Conservation (phyloP, 176 grass and related monocot species). For the Aegilops sharonensis region DNA sequence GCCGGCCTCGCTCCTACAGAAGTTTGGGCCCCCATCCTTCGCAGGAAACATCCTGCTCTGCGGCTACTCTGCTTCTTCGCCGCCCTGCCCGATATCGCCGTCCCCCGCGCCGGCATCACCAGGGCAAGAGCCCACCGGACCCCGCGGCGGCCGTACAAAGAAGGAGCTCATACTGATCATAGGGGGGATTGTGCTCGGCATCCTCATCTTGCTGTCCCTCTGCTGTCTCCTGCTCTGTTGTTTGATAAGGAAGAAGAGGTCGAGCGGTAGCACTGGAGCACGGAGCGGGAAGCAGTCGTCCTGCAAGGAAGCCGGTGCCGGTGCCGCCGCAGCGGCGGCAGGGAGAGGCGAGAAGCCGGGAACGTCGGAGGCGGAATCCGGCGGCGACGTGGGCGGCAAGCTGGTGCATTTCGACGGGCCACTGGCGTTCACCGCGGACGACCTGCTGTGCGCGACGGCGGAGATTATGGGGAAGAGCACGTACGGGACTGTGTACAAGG, state of each 20-base stretch:
- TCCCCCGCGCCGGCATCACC: background rate
- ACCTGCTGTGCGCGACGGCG: slow-evolving; percentile 25
- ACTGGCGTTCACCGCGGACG: slow-evolving; percentile 25
- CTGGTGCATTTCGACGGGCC: slow-evolving; percentile 31
- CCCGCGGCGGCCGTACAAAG: background rate
- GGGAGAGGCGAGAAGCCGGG: background rate
- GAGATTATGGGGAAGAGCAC: slow-evolving; percentile 34
- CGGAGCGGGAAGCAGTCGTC: background rate
- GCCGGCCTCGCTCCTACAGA: slow-evolving; percentile 21
- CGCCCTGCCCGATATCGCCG: background rate
- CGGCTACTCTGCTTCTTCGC: slow-evolving; percentile 16
- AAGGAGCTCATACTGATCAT: slow-evolving; percentile 9
- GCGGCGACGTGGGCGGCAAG: slow-evolving; percentile 23
- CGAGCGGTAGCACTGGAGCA: background rate
- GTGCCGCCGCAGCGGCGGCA: background rate
- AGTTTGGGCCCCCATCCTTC: slow-evolving; percentile 8
- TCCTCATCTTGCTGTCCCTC: background rate
- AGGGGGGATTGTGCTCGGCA: background rate
- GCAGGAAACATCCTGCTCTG: slow-evolving; percentile 5
- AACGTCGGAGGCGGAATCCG: slow-evolving; percentile 1
- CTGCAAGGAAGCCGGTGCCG: background rate
- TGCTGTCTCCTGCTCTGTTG: slow-evolving; percentile 15
- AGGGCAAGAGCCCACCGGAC: background rate
- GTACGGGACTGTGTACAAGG: slow-evolving; percentile 28
- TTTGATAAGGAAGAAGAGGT: background rate